Evolutionary conservation across 2,329 filamentous ascomycete genomes (phyloP).

Genomic region (Beauveria scarabaeidicola): DNA sequence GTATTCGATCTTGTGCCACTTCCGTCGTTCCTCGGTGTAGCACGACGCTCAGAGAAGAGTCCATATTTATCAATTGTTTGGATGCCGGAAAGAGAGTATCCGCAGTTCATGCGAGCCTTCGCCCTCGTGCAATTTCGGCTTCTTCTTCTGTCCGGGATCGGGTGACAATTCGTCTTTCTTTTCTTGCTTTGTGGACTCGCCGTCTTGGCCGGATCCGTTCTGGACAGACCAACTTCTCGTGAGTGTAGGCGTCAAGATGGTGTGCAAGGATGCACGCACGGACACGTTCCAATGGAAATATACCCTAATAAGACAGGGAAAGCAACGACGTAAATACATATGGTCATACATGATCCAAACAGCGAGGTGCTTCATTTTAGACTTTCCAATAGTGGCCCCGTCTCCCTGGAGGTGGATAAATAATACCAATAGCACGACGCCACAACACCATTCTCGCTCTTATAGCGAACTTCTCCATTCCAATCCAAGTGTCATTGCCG

Average conservation of each 20-base stretch:
- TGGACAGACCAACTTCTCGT: neutral
- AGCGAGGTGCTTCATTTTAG: neutral
- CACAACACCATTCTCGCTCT: neutral
- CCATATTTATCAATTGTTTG: neutral
- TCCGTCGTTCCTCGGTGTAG: neutral
- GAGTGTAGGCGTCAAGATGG: neutral
- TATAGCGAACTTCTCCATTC: neutral
- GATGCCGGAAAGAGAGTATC: neutral
- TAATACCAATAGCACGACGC: constrained; percentile 7
- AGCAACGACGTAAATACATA: neutral
- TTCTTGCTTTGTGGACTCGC: neutral
- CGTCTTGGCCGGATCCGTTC: neutral
- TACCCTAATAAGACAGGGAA: neutral
- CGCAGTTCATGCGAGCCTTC: neutral
- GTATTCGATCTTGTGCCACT: neutral
- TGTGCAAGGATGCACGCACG: neutral
- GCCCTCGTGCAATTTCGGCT: neutral
- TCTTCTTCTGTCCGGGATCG: neutral
- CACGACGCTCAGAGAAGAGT: neutral
- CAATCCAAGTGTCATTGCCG: neutral
- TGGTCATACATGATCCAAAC: neutral
- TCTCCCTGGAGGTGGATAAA: constrained; percentile 10
- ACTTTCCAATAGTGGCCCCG: neutral
- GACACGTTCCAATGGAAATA: neutral
- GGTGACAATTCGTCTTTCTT: neutral